Conservation (phyloP, 345 rosid genomes). For the Citrus hindsii region DNA sequence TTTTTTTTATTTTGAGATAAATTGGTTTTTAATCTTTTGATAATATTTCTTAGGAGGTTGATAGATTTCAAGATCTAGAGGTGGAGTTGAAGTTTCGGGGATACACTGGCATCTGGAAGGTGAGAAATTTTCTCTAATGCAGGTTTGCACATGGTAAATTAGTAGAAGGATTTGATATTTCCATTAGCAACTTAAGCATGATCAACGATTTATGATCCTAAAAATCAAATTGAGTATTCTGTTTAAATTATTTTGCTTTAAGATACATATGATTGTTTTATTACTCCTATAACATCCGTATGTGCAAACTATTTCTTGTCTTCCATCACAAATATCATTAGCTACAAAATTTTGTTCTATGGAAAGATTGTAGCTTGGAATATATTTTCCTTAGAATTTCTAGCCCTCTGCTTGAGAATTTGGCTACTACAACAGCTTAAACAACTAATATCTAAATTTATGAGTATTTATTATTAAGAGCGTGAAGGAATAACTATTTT, state of each 20-base stretch:
- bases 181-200: background rate
- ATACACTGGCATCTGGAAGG: slow-evolving; percentile 88
- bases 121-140: slow-evolving; percentile 7
- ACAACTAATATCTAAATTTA: background rate
- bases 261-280: background rate
- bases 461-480: background rate
- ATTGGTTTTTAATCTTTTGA: background rate
- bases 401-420: background rate
- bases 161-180: background rate
- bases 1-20: background rate
- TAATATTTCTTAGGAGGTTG: slow-evolving; percentile 68
- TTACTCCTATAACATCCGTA: background rate
- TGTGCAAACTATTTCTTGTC: background rate
- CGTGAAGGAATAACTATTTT: background rate
- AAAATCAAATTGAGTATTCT: background rate
- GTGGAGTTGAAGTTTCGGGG: slow-evolving; percentile 64
- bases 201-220: background rate
- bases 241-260: background rate
- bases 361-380: background rate
- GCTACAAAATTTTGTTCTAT: background rate
- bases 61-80: slow-evolving; percentile 77
- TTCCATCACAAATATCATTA: background rate
- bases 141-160: background rate
- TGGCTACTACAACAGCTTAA: background rate
- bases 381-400: background rate